Conservation (phyloP, 768 basidiomycete genomes). For the Neoboletus brunneissimus region DNA sequence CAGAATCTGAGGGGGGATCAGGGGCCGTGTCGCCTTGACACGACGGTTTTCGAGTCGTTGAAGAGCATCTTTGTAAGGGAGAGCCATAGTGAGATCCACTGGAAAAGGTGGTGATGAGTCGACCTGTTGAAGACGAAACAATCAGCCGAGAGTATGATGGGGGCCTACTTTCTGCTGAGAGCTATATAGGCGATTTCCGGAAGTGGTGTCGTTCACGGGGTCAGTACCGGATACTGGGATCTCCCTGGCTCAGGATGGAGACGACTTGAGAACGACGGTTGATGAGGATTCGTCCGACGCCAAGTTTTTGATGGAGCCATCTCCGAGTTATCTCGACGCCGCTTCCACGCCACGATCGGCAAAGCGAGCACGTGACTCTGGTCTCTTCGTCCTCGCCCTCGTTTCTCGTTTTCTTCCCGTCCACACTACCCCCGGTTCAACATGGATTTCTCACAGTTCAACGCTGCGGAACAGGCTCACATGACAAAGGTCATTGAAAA, state of each 20-base stretch:
- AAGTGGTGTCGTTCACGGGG: slow-evolving; percentile 2
- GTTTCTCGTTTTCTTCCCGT: neutral
- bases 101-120: slow-evolving; percentile 1
- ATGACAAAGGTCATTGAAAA: slow-evolving; percentile 94
- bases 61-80: slow-evolving; percentile 78
- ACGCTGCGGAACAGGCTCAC: slow-evolving; percentile 90
- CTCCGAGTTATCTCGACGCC: neutral
- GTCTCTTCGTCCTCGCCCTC: too few relatives aligned
- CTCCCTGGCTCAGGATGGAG: neutral
- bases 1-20: slow-evolving; percentile 93
- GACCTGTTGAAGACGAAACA: slow-evolving; percentile 20
- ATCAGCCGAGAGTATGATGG: neutral
- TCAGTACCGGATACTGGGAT: slow-evolving; percentile 9
- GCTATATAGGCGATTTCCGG: slow-evolving; percentile 15
- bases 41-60: slow-evolving; percentile 81
- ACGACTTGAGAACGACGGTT: neutral
- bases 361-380: slow-evolving; percentile 11
- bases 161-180: slow-evolving; percentile 19
- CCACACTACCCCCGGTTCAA: slow-evolving; percentile 7
- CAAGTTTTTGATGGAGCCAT: neutral
- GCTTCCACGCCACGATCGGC: slow-evolving; percentile 11
- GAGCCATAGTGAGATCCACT: slow-evolving; percentile 57
- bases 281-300: neutral
- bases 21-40: slow-evolving; percentile 80
- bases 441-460: slow-evolving; percentile 94